Evolutionary conservation across 305 asterid species (phyloP), one percentile per base, ranked within the genome.

Genomic region (Lippia alba): DNA sequence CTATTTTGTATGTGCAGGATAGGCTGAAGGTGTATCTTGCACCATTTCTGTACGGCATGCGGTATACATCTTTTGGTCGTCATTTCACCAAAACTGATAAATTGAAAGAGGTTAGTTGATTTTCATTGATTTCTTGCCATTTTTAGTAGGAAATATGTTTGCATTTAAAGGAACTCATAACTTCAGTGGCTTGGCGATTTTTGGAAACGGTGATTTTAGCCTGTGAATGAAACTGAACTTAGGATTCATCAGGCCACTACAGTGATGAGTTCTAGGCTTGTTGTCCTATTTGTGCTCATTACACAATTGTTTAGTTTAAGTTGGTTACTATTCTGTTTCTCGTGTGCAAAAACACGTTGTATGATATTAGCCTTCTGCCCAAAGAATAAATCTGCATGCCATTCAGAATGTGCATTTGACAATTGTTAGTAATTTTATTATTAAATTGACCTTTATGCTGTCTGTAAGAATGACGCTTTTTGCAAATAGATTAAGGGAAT

Each of bases 51-150:
- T 56, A 87, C 78, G 98, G 98, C 41, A 71, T 75, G 85, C 97
- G 97, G 64, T 92, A 94, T 78, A 94, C 98, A 40, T 94, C 99
- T 40, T 92, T 82, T 76, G 99, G 98, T 70, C 94, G 98, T 64
- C 99, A 94, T 82, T 94, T 94, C 76, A 94, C 97, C 16, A 87
- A 85, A 80, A 57, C 66, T 74, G 92, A 90, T 44, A 92, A 89
- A 83, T 87, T 92, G 69, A 77, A 86, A 83, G 87, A 71, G 96
- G 99, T 92, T 69, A 76, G 90, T 78, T 73, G 64, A 69, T 64
- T 58, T 65, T 14, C 17, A n/a, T n/a, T 49, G 19, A 4, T 36
- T 63, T 78, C 17, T 56, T 24, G 14, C 63, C 69, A 11, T 74
- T 57, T 56, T 74, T 55, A 36, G 15, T 15, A 14, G 50, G 40